Percentiles rank a stretch among this genome's conserved stretches.
Conservation (phyloP, 2,329 filamentous ascomycete genomes). For the Venturia oleaginea region DNA sequence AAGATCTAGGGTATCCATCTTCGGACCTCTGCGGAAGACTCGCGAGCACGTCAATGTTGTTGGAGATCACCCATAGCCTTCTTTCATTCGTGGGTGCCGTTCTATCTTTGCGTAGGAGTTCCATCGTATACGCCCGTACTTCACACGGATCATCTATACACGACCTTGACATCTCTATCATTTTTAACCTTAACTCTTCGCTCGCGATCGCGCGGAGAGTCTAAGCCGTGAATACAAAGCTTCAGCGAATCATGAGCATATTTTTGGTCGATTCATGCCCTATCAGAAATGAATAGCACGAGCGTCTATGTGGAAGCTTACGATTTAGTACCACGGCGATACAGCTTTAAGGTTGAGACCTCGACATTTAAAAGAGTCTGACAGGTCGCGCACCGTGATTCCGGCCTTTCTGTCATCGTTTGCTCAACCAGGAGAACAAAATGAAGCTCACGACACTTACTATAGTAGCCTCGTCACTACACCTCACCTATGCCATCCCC, state of each 20-base stretch:
- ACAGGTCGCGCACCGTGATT: neutral
- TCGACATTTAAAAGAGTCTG: neutral
- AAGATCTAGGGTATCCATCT: too few species aligned
- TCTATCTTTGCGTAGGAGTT: neutral
- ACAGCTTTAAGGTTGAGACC: neutral
- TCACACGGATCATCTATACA: neutral
- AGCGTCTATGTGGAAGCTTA: neutral
- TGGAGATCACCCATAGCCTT: neutral
- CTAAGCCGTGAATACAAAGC: neutral
- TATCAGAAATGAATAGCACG: neutral
- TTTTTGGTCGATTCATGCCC: neutral
- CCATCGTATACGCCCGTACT: neutral
- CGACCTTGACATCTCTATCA: neutral
- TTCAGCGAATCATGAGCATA: neutral
- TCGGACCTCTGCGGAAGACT: neutral
- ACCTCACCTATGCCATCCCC: neutral
- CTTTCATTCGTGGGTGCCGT: neutral
- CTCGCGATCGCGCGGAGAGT: neutral
- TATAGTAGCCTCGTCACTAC: neutral
- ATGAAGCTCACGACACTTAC: conserved; percentile 2
- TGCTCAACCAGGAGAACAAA: neutral
- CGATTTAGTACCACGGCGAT: neutral
- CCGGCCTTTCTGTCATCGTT: neutral
- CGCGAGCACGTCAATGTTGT: neutral
- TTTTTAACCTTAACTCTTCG: neutral